These are phyloP conservation scores for Breviolum minutum DNA, from an alignment of 73 alveolate genomes.

Conservation along the genomic window DNA sequence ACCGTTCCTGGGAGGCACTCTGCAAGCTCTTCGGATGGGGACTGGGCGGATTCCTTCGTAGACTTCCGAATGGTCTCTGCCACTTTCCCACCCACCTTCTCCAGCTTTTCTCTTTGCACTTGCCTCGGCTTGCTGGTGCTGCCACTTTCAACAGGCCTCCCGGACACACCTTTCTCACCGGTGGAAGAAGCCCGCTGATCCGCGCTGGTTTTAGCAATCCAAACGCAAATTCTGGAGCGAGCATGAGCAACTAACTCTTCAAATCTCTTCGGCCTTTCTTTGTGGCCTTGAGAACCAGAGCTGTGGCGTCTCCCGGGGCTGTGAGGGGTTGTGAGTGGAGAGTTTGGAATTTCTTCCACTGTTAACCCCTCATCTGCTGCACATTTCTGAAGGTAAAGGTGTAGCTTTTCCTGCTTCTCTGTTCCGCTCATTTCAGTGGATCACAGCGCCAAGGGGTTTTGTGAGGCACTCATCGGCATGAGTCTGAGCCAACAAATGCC, in stretches of 20 bases:
- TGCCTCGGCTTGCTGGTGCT: neutral
- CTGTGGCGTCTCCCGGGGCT: neutral
- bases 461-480: neutral
- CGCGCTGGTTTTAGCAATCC: neutral
- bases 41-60: neutral
- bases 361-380: conserved; percentile 20
- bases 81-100: neutral
- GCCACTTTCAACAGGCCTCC: neutral
- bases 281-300: neutral
- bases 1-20: too few species aligned
- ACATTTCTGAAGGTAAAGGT: conserved; percentile 17
- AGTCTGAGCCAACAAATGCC: neutral
- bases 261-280: neutral
- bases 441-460: too few species aligned
- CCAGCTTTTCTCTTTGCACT: neutral
- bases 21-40: too few species aligned
- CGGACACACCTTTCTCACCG: neutral
- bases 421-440: too few species aligned
- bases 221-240: neutral
- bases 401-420: neutral
- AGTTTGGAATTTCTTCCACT: conserved; percentile 1
- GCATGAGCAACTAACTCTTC: conserved; percentile 30
- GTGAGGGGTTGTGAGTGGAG: conserved; percentile 3
- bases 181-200: neutral
- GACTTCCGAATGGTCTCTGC: neutral